A percentile compares a stretch with the other conserved stretches of the same genome.
Conservation (phyloP, 2,329 filamentous ascomycete genomes). For the Diaporthe aspalathi region DNA sequence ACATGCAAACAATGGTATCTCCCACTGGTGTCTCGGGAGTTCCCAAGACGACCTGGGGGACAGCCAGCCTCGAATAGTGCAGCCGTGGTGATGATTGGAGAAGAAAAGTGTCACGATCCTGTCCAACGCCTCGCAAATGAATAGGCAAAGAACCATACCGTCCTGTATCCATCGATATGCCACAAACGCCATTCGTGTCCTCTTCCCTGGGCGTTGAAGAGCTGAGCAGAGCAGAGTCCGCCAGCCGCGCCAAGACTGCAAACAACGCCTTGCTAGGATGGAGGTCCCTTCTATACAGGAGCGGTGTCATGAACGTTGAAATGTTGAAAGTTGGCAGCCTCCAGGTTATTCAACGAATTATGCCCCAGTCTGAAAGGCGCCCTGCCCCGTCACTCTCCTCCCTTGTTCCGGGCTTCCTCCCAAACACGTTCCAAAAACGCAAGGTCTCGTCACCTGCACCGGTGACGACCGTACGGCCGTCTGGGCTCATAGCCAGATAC, state of each 20-base stretch:
- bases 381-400: conserved; percentile 71
- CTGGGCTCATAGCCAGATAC: conserved; percentile 97
- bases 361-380: conserved; percentile 81
- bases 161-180: neutral
- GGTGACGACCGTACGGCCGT: conserved; percentile 92
- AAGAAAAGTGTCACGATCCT: neutral
- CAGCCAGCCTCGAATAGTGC: neutral
- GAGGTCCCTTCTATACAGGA: conserved; percentile 9
- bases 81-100: conserved; percentile 14
- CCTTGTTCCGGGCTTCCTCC: conserved; percentile 78
- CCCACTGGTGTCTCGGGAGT: neutral
- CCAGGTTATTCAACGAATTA: conserved; percentile 71
- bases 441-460: conserved; percentile 96
- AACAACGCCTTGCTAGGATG: conserved; percentile 16
- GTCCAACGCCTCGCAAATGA: conserved; percentile 31
- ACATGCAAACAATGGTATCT: conserved; percentile 16
- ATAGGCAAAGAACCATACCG: neutral
- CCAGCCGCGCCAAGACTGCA: neutral
- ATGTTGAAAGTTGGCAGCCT: conserved; percentile 8
- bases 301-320: conserved; percentile 3
- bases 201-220: neutral
- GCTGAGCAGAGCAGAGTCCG: neutral
- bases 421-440: conserved; percentile 97
- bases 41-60: neutral
- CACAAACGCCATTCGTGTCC: conserved; percentile 15